These are phyloP conservation scores for Chaetoceros tenuissimus DNA, from an alignment of 108 stramenopile genomes.

Conservation along the genomic window DNA sequence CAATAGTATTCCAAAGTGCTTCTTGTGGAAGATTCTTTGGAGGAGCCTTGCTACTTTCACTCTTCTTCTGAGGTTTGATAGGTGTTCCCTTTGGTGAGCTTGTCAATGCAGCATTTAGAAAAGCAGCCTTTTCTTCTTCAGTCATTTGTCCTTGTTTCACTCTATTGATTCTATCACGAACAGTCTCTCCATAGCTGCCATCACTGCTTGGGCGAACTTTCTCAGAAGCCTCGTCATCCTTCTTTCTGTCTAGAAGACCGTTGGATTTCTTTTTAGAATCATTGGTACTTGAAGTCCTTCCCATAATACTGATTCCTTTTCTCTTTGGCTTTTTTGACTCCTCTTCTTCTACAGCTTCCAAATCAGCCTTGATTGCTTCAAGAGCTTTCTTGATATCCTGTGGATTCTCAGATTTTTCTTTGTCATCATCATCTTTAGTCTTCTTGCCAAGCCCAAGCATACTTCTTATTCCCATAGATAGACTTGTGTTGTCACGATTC, in stretches of 20 bases:
- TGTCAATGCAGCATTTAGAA: constrained; percentile 34
- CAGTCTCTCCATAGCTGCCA: constrained; percentile 12
- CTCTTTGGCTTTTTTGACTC: neutral
- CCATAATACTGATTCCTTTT: neutral
- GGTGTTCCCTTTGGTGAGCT: constrained; percentile 20
- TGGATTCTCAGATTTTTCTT: neutral
- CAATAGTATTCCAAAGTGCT: constrained; percentile 32
- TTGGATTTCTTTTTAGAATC: neutral
- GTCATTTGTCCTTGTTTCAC: constrained; percentile 49
- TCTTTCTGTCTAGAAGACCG: neutral
- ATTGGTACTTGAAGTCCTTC: neutral
- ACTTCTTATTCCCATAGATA: neutral
- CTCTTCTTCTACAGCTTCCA: neutral
- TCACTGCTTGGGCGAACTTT: neutral
- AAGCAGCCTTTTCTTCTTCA: constrained; percentile 41
- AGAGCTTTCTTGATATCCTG: neutral
- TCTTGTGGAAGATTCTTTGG: constrained; percentile 18
- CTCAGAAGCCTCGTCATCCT: neutral
- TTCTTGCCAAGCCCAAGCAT: neutral
- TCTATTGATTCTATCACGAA: constrained; percentile 37
- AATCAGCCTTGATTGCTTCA: constrained; percentile 1
- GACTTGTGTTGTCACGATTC: neutral
- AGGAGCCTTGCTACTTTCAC: constrained; percentile 22
- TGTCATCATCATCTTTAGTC: neutral
- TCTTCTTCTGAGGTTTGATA: constrained; percentile 23